Base-by-base conservation (phyloP, 192 early-diverging fungal species). In the Umbelopsis sp. region DNA sequence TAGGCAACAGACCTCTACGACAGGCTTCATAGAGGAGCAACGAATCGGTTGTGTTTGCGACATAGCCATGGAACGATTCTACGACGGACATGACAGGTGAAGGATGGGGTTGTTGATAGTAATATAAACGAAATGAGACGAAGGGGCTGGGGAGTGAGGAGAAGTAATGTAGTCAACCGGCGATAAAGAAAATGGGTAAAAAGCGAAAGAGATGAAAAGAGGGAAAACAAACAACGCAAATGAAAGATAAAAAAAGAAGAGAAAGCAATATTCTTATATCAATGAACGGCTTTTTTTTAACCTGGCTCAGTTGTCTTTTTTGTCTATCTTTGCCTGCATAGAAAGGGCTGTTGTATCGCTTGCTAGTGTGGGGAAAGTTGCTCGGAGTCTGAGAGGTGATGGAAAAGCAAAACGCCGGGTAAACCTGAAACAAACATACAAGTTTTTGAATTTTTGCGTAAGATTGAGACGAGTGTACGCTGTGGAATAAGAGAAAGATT, bases 11-110 rank as follows among this genome's bases (percentile, higher is more conserved):
- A 23, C 87, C 87, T 46, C 83, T 81, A 49, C 90, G 85, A 68
- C 90, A 91, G 0, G 92, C 93, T 81, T 94, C 91, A 33, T 94
- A 91, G 46, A 95, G 71, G 12, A 91, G 78, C 53, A 95, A 79
- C 0, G 91, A 90, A 74, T 95, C 93, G 64, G 91, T 84, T 20
- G 91, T 89, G 18, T 87, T 88, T 66, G 92, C 90, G 58, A 92
- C 83, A 66, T 85, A 92, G 45, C 91, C 90, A 69, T 82, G 75
- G 52, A 87, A 87, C 47, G 86, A 86, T 61, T 84, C 84, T 71
- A 83, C 83, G 52, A 85, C 78, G 67, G 80, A 52, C 75, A 72
- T 72, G 58, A 33, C 30, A 49, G 68, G 68, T n/a, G 33, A 15
- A 46, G 15, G n/a, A n/a, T n/a, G n/a, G n/a, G 21, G 41, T 1